Conservation (phyloP, 805 yeast genomes). For the Kurtzmaniella cleridarum region DNA sequence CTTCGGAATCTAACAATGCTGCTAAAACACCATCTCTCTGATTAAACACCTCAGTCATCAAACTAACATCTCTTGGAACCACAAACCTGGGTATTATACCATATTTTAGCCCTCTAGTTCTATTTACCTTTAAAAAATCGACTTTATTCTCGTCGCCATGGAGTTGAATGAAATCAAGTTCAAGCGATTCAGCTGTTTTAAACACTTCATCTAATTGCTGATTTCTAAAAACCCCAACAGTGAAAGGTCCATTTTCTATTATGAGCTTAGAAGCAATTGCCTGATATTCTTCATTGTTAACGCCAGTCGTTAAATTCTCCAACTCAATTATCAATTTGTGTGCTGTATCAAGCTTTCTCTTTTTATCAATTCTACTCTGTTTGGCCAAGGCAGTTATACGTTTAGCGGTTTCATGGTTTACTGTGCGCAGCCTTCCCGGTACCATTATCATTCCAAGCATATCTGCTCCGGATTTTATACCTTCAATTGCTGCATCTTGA, state of each 20-base stretch:
- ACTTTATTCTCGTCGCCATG: constrained; percentile 67
- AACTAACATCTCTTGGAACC: constrained; percentile 45
- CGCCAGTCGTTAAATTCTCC: constrained; percentile 27
- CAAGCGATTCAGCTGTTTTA: constrained; percentile 34
- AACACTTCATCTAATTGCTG: constrained; percentile 64
- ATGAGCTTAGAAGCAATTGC: constrained; percentile 12
- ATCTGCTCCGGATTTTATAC: constrained; percentile 68
- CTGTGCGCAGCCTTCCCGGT: constrained; percentile 73
- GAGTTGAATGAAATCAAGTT: constrained; percentile 75
- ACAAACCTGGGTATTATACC: constrained; percentile 76
- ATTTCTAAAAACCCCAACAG: constrained; percentile 89
- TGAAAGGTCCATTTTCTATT: constrained; percentile 50
- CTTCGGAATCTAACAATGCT: constrained; percentile 77
- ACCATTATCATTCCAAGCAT: constrained; percentile 83
- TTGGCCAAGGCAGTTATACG: constrained; percentile 23
- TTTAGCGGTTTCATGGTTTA: constrained; percentile 30
- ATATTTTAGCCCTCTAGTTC: constrained; percentile 19
- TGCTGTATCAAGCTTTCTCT: constrained; percentile 14
- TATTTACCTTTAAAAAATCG: constrained; percentile 38
- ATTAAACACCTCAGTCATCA: constrained; percentile 22
- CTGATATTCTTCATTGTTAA: background rate
- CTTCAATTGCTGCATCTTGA: constrained; percentile 61
- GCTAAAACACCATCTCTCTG: constrained; percentile 39
- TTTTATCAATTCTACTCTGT: constrained; percentile 13
- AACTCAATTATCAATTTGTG: constrained; percentile 13